Evolutionary conservation across 1,284 basidiomycete species (phyloP), one percentile per base, ranked within the genome.

Genomic region (Anthracocystis walkeri): DNA sequence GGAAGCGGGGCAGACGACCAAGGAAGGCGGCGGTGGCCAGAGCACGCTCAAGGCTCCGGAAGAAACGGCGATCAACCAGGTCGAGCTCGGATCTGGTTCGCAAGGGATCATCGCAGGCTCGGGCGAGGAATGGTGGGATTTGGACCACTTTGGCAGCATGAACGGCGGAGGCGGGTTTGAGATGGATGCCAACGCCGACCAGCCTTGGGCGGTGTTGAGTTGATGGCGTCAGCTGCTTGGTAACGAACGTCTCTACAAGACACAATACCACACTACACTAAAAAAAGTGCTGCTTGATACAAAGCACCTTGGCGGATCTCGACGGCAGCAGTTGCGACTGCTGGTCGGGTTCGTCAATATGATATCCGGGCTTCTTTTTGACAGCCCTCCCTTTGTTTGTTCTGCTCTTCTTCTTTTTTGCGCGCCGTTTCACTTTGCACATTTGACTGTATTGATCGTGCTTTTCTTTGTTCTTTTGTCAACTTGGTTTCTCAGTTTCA

Each of bases 81-180:
- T 73, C 53, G 75, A 69, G 65, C 65, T 69, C 65, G 75, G 70
- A 65, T 53, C 65, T 73, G 70, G 70, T 65, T 55, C 66, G 63
- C 63, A 66, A 38, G 65, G 62, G 58, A 58, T 58, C 58, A 62
- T 63, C 41, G 74, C 65, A 59, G 63, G 64, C 66, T 70, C 65
- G 20, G 66, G 70, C 53, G 70, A 73, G 38, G 70, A 77, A 14
- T 77, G 75, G 75, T 77, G 75, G 75, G 75, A 77, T 31, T 23
- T 73, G 63, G 75, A 77, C 49, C 75, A 77, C 60, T 77, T 77
- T 53, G 65, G 56, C 51, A 68, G 63, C 54, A 64, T 61, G n/a
- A 59, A 59, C 42, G 64, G 58, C n/a, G 66, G 66, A 3, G 72
- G 63, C 8, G 66, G 50, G 11, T 67, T 66, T 38, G 73, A 68